Percentiles rank a stretch among this genome's conserved stretches.
phyloP scores from a whole-genome alignment of 345 rosid genomes.

The Populus ilicifolia region DNA sequence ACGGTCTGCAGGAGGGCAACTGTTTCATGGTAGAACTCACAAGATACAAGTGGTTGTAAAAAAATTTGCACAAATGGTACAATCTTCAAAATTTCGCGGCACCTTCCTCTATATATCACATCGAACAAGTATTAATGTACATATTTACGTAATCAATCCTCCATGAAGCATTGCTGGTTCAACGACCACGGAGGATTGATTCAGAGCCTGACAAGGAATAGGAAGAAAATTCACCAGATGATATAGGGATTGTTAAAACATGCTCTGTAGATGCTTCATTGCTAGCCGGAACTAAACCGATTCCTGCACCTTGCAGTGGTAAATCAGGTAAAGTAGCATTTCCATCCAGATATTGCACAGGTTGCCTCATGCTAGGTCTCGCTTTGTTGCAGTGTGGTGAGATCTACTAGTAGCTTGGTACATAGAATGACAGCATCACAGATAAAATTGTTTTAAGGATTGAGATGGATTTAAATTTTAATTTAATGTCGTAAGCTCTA shows the following conservation, averaged over 20 bases:
- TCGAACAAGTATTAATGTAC: no score
- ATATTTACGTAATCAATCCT: background rate
- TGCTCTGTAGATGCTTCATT: background rate
- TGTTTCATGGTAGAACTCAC: no score
- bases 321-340: constrained; percentile 8
- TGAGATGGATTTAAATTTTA: no score
- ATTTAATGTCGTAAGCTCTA: no score
- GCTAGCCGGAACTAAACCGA: background rate
- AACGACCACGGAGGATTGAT: constrained; percentile 24
- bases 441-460: no score
- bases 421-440: no score
- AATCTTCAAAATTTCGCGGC: background rate
- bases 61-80: no score
- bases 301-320: background rate
- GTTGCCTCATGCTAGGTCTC: constrained; percentile 24
- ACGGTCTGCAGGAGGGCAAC: no score
- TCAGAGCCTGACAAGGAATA: constrained; percentile 20
- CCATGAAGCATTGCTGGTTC: background rate
- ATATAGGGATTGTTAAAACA: background rate
- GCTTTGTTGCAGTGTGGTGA: no score
- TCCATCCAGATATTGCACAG: constrained; percentile 10
- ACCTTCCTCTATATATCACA: no score
- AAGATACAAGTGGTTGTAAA: no score
- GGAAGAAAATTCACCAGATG: constrained; percentile 5
- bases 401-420: no score